Evolutionary conservation across 78 protist genomes (phyloP), one percentile per base, ranked within the genome.

Genomic region (Cavenderia fasciculata): DNA sequence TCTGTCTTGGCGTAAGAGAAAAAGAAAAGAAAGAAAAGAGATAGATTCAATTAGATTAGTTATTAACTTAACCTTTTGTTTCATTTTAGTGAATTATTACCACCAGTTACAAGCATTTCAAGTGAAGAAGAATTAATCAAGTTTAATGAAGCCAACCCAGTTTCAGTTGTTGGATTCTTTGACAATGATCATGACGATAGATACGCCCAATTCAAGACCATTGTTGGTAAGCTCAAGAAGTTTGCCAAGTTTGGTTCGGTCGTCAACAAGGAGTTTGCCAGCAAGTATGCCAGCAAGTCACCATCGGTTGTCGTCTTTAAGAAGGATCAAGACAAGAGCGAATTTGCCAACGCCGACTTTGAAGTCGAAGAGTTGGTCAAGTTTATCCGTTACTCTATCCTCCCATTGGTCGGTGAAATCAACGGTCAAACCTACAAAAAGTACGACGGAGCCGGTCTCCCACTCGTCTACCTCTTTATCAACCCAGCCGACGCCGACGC

Each of bases 151-250:
- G 16, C 34, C 4, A 33, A 25, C 34, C 57, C 59, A 36, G 73
- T 85, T 11, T 70, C 76, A 25, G 88, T 94, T 16, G 90, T 94
- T 38, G 97, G 94, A 41, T 77, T 86, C 87, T 82, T 82, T 76
- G 86, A 61, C 29, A 68, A 59, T 46, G 92, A 57, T 27, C 88
- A 73, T 40, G 85, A 59, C 61, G 92, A 89, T 54, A 31, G 88
- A 36, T 85, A 51, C 62, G 79, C 25, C 31, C 5, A 43, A 19
- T 56, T 59, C 47, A 62, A n/a, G 34, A 59, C 31, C 14, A 25
- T 66, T 6, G 89, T 44, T 10, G 57, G 25, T 27, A 59, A 85
- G 12, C n/a, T 11, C 33, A 73, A 46, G 43, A 46, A 63, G 57
- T 85, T 76, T 18, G 85, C 70, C 38, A 85, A 78, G 65, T 66